phyloP scores from a whole-genome alignment of 371 early-diverging fungal species.

The Mortierella sp. region DNA sequence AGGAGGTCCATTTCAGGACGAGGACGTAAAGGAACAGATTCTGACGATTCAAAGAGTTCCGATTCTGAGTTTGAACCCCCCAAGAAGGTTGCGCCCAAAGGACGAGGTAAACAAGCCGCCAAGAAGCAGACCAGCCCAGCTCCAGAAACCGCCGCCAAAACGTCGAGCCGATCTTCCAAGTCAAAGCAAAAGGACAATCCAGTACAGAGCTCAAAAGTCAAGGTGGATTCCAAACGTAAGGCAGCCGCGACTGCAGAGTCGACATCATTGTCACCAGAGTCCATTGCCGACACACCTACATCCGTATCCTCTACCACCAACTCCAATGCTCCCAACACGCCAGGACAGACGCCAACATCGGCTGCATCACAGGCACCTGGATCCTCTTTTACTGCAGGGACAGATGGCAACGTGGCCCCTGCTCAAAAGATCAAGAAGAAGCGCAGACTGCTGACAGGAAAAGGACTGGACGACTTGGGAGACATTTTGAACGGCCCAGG shows the following conservation, averaged over 20 bases:
- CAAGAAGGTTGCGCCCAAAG: constrained; percentile 8
- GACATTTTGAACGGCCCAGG: constrained; percentile 50
- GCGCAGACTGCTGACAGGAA: constrained; percentile 48
- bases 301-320: background rate
- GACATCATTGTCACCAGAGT: background rate
- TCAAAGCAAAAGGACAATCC: background rate
- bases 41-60: constrained; percentile 16
- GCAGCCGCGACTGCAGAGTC: background rate
- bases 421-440: constrained; percentile 46
- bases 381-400: background rate
- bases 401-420: background rate
- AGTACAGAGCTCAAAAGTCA: background rate
- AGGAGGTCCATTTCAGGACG: constrained; percentile 10
- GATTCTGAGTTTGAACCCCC: constrained; percentile 46
- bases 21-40: constrained; percentile 2
- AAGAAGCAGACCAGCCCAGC: constrained; percentile 21
- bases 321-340: background rate
- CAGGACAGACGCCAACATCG: background rate
- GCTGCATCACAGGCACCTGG: background rate
- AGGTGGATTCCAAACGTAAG: background rate
- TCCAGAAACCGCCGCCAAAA: constrained; percentile 13
- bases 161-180: background rate
- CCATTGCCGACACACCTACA: constrained; percentile 5
- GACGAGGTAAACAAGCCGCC: background rate
- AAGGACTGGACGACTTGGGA: constrained; percentile 45